Conservation (phyloP, 352 stramenopile species). For the Aphanomyces euteiches region DNA sequence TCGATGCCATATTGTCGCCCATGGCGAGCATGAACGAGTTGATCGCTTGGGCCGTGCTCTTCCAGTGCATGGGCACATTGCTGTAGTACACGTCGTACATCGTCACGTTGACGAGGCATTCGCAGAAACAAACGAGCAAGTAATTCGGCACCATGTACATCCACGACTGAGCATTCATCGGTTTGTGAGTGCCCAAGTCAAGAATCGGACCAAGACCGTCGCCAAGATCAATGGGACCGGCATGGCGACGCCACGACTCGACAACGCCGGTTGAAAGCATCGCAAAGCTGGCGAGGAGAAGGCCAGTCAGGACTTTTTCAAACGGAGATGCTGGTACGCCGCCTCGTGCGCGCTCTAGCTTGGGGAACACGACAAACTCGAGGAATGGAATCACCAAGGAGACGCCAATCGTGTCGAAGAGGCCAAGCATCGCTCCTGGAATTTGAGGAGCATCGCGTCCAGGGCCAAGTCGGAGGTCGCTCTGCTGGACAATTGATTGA, state of each 20-base stretch:
- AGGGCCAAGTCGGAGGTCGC: slow-evolving; percentile 51
- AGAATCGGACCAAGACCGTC: slow-evolving; percentile 38
- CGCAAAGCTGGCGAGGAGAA: slow-evolving; percentile 67
- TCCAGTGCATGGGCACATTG: slow-evolving; percentile 80
- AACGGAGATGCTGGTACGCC: slow-evolving; percentile 64
- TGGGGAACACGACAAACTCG: slow-evolving; percentile 67
- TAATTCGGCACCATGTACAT: slow-evolving; percentile 78
- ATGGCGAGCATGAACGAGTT: slow-evolving; percentile 87
- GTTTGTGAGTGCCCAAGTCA: slow-evolving; percentile 56
- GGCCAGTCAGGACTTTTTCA: slow-evolving; percentile 70
- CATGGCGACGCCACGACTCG: slow-evolving; percentile 62
- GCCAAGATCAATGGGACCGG: slow-evolving; percentile 42
- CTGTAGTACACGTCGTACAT: slow-evolving; percentile 86
- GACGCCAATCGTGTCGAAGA: slow-evolving; percentile 81
- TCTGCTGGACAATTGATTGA: slow-evolving; percentile 82
- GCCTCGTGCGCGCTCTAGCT: slow-evolving; percentile 47
- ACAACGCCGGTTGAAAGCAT: slow-evolving; percentile 82
- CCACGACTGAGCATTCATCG: slow-evolving; percentile 83
- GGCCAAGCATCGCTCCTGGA: slow-evolving; percentile 68
- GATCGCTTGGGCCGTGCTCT: slow-evolving; percentile 83
- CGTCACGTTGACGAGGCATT: slow-evolving; percentile 85
- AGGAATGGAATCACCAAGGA: slow-evolving; percentile 72
- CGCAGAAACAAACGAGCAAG: slow-evolving; percentile 66
- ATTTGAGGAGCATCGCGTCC: slow-evolving; percentile 49
- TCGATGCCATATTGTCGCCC: slow-evolving; percentile 83